phyloP scores from a whole-genome alignment of 352 stramenopile genomes.

The Aphanomyces cochlioides region DNA sequence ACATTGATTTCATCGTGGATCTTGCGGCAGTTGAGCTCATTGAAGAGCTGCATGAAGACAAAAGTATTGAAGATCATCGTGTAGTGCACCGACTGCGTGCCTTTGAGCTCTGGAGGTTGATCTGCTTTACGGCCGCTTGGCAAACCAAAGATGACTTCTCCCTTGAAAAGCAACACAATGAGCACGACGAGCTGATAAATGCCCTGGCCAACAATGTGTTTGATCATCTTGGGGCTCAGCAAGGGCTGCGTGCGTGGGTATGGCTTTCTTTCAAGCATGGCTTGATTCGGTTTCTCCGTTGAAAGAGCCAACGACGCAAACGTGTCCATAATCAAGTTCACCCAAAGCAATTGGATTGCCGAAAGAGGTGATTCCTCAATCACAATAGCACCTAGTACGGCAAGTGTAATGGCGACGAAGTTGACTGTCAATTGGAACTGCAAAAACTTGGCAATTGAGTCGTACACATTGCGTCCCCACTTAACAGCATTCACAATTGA shows the following conservation, averaged over 20 bases:
- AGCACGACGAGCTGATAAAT: conserved; percentile 90
- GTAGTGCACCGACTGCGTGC: conserved; percentile 86
- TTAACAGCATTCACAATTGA: conserved; percentile 95
- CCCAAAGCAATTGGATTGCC: conserved; percentile 96
- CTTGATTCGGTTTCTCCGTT: conserved; percentile 87
- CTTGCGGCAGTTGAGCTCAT: conserved; percentile 78
- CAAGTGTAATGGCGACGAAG: conserved; percentile 90
- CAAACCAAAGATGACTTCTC: conserved; percentile 50
- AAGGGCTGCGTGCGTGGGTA: conserved; percentile 91
- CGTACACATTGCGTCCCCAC: conserved; percentile 95
- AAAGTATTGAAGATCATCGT: conserved; percentile 98
- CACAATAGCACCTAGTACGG: conserved; percentile 85
- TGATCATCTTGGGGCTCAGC: conserved; percentile 92
- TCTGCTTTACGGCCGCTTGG: conserved; percentile 47
- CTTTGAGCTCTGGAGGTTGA: conserved; percentile 34
- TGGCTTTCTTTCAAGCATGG: conserved; percentile 89
- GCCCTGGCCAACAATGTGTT: conserved; percentile 93
- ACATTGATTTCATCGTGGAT: conserved; percentile 89
- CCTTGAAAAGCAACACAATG: conserved; percentile 79
- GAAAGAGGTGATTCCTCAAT: conserved; percentile 87
- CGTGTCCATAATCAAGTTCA: conserved; percentile 99
- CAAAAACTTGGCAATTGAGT: conserved; percentile 97
- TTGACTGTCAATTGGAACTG: conserved; percentile 98
- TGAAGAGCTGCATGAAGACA: conserved; percentile 96
- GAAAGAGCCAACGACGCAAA: conserved; percentile 94